A percentile compares a stretch with the other conserved stretches of the same genome.
These are phyloP conservation scores for Podaxis rugospora DNA, from an alignment of 768 basidiomycete genomes.

Conservation along the genomic window DNA sequence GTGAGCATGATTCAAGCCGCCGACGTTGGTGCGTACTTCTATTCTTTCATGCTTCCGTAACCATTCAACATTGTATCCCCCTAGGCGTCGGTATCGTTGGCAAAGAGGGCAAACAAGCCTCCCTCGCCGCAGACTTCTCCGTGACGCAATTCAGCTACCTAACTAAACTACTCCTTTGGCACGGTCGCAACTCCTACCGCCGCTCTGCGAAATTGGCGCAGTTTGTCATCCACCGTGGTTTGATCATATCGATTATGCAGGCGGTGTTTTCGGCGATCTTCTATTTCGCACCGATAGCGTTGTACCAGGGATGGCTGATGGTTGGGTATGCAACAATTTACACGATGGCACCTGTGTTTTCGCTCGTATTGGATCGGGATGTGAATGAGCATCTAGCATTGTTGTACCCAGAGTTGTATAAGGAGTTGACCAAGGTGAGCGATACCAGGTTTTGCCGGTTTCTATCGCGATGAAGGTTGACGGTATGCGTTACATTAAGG, in stretches of 20 bases:
- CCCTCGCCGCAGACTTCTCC: conserved; percentile 97
- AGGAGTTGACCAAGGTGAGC: conserved; percentile 90
- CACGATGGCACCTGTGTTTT: conserved; percentile 99
- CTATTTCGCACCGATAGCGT: conserved; percentile 91
- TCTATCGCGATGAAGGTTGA: neutral
- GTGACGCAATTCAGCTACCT: conserved; percentile 95
- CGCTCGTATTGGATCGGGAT: conserved; percentile 91
- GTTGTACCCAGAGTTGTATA: conserved; percentile 96
- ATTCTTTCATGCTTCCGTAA: neutral
- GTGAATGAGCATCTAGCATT: conserved; percentile 94
- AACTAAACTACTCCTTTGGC: conserved; percentile 97
- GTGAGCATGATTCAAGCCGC: conserved; percentile 99
- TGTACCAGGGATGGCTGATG: conserved; percentile 98
- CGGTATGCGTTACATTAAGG: conserved; percentile 39
- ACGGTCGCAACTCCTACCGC: conserved; percentile 97
- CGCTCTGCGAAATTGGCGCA: conserved; percentile 97
- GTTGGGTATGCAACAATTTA: conserved; percentile 95
- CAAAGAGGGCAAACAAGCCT: conserved; percentile 98
- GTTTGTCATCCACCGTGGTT: conserved; percentile 95
- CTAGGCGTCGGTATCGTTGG: conserved; percentile 96
- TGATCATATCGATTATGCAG: conserved; percentile 98
- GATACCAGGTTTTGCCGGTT: neutral
- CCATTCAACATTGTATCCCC: neutral
- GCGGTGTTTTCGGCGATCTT: conserved; percentile 93
- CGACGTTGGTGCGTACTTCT: conserved; percentile 76